These are phyloP conservation scores for Kluyveromyces wickerhamii DNA, from an alignment of 805 yeast genomes.

Conservation along the genomic window DNA sequence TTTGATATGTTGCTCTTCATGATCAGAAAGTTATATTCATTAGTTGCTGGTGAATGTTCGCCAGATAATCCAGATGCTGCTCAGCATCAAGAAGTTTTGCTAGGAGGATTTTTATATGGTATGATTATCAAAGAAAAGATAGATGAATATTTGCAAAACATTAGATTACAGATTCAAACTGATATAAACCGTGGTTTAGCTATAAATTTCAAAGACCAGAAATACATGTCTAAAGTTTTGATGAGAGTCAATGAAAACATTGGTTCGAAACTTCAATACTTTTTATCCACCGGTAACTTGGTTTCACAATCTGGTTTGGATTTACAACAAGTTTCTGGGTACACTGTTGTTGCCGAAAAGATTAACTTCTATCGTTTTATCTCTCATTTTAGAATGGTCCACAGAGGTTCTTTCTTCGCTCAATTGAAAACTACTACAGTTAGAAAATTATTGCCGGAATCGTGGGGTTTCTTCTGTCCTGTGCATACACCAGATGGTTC, in stretches of 20 bases:
- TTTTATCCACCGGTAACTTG: conserved; percentile 92
- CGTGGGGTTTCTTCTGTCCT: conserved; percentile 99
- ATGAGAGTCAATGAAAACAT: conserved; percentile 81
- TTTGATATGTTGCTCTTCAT: conserved; percentile 82
- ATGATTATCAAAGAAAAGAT: conserved; percentile 95
- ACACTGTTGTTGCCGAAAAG: conserved; percentile 97
- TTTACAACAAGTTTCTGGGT: conserved; percentile 96
- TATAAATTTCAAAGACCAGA: conserved; percentile 75
- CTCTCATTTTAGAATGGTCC: conserved; percentile 99
- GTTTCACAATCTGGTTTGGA: conserved; percentile 96
- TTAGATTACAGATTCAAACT: conserved; percentile 64
- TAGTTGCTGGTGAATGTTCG: conserved; percentile 94
- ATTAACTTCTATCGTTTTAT: conserved; percentile 95
- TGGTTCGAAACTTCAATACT: conserved; percentile 90
- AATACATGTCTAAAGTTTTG: conserved; percentile 75
- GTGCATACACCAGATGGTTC: conserved; percentile 99
- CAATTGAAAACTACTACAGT: conserved; percentile 96
- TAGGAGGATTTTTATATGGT: conserved; percentile 94
- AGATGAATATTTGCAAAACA: conserved; percentile 78
- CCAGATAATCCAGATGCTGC: conserved; percentile 99
- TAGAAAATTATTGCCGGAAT: conserved; percentile 90
- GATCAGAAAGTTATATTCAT: conserved; percentile 89
- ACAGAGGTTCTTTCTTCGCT: conserved; percentile 98
- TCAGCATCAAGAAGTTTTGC: conserved; percentile 92
- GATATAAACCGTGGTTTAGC: conserved; percentile 76